Percentiles rank a stretch among this genome's conserved stretches.
Conservation (phyloP, 2,329 filamentous ascomycete species). For the Colletotrichum tropicale region DNA sequence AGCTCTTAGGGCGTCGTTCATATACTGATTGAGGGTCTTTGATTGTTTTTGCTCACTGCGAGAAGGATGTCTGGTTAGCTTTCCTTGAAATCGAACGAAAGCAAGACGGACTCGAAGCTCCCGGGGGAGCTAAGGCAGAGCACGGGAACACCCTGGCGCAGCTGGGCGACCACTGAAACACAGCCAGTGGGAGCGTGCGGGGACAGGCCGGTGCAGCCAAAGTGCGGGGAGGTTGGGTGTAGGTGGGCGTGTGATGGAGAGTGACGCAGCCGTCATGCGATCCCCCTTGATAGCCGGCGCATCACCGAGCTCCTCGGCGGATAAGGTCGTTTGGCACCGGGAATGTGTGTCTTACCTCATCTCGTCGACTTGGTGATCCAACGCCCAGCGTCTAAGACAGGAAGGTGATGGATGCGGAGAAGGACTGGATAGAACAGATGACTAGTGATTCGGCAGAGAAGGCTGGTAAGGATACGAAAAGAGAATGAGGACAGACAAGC, state of each 20-base stretch:
- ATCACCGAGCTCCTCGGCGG: neutral
- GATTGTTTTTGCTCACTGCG: neutral
- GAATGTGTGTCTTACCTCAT: constrained; percentile 14
- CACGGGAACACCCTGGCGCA: constrained; percentile 18
- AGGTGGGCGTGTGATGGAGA: constrained; percentile 12
- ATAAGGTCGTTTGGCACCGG: neutral
- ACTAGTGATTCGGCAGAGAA: neutral
- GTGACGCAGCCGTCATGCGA: constrained; percentile 21
- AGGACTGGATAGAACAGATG: neutral
- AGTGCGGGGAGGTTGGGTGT: constrained; percentile 17
- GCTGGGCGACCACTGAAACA: constrained; percentile 10
- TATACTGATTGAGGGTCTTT: constrained; percentile 9
- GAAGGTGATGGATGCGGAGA: neutral
- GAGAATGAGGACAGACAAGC: neutral
- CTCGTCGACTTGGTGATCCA: neutral
- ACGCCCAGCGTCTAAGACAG: neutral
- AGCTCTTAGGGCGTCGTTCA: constrained; percentile 9
- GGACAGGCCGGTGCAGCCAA: constrained; percentile 8
- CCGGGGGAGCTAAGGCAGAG: constrained; percentile 17
- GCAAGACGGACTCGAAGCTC: constrained; percentile 19
- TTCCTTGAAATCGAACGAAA: constrained; percentile 1
- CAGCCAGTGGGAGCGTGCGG: constrained; percentile 19
- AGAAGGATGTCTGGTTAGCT: constrained; percentile 7
- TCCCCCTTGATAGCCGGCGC: constrained; percentile 9
- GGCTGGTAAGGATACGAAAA: neutral